phyloP scores from a whole-genome alignment of 129 eudicot species.

The Silybum marianum region DNA sequence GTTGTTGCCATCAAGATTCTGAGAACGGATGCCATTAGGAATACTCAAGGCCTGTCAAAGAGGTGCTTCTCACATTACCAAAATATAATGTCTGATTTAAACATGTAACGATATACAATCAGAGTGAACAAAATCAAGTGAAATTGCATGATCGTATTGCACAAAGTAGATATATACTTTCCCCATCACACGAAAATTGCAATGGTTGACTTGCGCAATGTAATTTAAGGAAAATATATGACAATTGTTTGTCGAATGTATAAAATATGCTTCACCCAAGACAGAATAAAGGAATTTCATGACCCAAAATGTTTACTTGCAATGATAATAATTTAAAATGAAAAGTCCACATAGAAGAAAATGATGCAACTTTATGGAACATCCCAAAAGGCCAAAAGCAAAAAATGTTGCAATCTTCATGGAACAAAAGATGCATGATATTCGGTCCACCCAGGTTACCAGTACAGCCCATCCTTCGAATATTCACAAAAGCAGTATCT shows the following conservation, averaged over 20 bases:
- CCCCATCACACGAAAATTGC: not conserved
- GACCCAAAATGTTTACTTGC: not conserved
- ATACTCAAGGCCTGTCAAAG: constrained; percentile 33
- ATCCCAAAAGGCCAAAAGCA: not conserved
- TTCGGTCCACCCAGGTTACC: not conserved
- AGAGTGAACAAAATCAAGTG: not conserved
- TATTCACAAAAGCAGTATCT: not conserved
- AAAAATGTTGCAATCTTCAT: not conserved
- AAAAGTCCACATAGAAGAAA: not conserved
- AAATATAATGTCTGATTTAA: not conserved
- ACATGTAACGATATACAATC: not conserved
- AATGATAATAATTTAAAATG: not conserved
- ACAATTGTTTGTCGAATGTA: not conserved
- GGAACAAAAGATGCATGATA: not conserved
- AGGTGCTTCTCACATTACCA: not conserved
- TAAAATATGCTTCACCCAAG: not conserved
- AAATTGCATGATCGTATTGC: not conserved
- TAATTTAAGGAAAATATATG: not conserved
- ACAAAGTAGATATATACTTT: not conserved
- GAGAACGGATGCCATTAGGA: not conserved
- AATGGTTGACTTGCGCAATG: not conserved
- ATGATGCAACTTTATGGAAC: not conserved
- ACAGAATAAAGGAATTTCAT: not conserved
- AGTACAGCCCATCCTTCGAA: not conserved
- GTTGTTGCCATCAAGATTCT: constrained; percentile 18